Conservation (phyloP, 352 stramenopile species). For the Plasmopara viticola region DNA sequence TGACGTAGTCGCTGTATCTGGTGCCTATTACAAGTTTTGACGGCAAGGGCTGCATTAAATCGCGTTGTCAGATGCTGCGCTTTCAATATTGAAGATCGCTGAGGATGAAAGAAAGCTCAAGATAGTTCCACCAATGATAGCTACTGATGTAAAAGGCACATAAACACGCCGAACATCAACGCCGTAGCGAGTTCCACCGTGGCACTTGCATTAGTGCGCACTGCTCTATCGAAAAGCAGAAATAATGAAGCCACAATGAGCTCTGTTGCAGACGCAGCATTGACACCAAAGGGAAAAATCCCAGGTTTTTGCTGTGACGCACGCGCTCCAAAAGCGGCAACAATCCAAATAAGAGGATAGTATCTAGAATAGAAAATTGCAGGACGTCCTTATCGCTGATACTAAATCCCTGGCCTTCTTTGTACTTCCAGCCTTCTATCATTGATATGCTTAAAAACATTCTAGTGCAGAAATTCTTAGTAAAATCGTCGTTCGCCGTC, state of each 20-base stretch:
- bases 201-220: constrained; percentile 71
- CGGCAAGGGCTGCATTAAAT: too few species aligned
- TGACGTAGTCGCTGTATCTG: too few species aligned
- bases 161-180: constrained; percentile 79
- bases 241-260: constrained; percentile 87
- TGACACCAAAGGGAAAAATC: constrained; percentile 85
- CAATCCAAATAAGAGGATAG: constrained; percentile 89
- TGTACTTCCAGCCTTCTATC: too few species aligned
- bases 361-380: constrained; percentile 76
- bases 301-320: constrained; percentile 79
- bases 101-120: constrained; percentile 46
- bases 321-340: constrained; percentile 90
- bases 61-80: too few species aligned
- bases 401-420: too few species aligned
- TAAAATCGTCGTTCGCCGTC: too few species aligned
- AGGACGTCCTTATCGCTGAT: too few species aligned
- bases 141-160: constrained; percentile 52
- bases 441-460: too few species aligned
- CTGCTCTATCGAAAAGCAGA: constrained; percentile 81
- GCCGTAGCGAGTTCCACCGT: constrained; percentile 80
- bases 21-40: too few species aligned
- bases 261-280: constrained; percentile 86
- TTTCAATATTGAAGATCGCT: constrained; percentile 37
- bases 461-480: too few species aligned
- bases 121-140: constrained; percentile 45